These are phyloP conservation scores for Boletus vermiculosoides DNA, from an alignment of 768 basidiomycete genomes.

Conservation along the genomic window DNA sequence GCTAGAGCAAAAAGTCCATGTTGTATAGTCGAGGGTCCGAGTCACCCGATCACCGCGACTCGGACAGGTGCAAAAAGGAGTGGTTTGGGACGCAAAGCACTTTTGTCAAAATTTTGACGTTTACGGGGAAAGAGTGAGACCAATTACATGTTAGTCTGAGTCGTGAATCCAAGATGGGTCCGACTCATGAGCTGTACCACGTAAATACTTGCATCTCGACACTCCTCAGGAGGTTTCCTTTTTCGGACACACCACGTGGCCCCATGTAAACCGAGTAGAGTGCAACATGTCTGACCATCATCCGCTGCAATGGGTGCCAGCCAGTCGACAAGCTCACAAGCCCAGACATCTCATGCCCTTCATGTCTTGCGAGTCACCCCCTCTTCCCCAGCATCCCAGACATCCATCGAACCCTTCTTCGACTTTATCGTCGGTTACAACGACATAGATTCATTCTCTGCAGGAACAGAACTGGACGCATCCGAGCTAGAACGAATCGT, in stretches of 20 bases:
- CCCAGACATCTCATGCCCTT: constrained; percentile 49
- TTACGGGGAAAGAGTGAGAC: no score
- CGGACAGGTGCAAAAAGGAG: no score
- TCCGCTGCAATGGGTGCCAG: constrained; percentile 61
- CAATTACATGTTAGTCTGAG: no score
- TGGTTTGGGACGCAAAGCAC: no score
- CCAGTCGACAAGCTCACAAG: constrained; percentile 56
- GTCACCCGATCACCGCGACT: no score
- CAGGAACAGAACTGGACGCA: constrained; percentile 58
- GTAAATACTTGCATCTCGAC: no score
- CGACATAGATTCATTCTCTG: constrained; percentile 58
- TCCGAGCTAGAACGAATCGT: constrained; percentile 76
- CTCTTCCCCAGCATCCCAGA: constrained; percentile 82
- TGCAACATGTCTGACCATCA: background rate
- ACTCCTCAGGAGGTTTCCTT: constrained; percentile 10
- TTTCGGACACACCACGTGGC: constrained; percentile 7
- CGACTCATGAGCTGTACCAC: no score
- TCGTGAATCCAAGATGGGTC: no score
- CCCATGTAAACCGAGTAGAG: background rate
- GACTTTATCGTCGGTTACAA: constrained; percentile 91
- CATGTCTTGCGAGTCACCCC: constrained; percentile 91
- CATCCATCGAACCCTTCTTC: constrained; percentile 88
- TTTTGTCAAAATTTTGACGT: no score
- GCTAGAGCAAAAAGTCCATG: no score
- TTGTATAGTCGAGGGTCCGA: no score